Evolutionary conservation across 2,329 filamentous ascomycete genomes (phyloP), one percentile per base, ranked within the genome.

Genomic region (Penicillium griseofulvum): DNA sequence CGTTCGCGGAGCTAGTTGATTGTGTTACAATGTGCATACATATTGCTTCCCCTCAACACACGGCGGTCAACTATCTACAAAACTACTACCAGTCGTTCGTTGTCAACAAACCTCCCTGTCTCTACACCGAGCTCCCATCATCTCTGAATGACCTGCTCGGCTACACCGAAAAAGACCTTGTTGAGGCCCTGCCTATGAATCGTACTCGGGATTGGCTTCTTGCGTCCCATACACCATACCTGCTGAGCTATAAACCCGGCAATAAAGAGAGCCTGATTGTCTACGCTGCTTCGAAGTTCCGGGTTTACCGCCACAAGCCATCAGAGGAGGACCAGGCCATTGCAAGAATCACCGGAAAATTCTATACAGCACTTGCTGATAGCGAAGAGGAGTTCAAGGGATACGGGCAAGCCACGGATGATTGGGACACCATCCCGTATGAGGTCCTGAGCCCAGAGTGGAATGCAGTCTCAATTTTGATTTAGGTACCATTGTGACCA

Each of bases 1-100:
- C 50, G 5, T 43, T 56, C 14, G 33, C 14, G 14, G 33, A 49
- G 12, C 50, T 56, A 5, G 39, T 56, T 10, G 54, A 56, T 41
- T 56, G 54, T 11, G 50, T 56, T 33, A 56, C 54, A 1, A 56
- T 56, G 54, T 56, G 54, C 45, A 56, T 56, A 33, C 54, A 56
- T 33, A 44, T 56, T 17, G 54, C 54, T 14, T 56, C 54, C 3
- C 54, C 54, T 12, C 54, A 56, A 17, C 54, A 56, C 24, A 56
- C 54, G 2, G 54, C 54, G 7, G 54, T 56, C 16, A 56, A 56
- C 14, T 56, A 56, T 22, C 50, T 56, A n/a, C 54, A 56, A 50
- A 34, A 54, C 38, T 56, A 56, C 39, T 56, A 56, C 22, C 54
- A 56, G 22, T 19, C 14, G n/a, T 56, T 56, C 31, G 54, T 56